Conservation (phyloP, 257 asterid genomes). For the Capsicum pubescens region DNA sequence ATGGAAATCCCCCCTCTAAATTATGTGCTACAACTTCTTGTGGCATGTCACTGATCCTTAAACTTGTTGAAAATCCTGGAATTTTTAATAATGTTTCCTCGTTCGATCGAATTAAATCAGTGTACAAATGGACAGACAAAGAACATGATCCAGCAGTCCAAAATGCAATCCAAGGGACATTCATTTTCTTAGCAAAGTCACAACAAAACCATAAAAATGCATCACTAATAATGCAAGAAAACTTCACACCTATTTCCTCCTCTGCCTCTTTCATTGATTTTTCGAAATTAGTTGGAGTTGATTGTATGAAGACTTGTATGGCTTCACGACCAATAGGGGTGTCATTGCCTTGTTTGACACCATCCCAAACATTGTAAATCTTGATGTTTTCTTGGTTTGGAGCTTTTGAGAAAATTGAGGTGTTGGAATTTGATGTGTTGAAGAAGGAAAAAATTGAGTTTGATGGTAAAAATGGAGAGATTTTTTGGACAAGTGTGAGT, state of each 20-base stretch:
- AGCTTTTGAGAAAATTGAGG: constrained; percentile 22
- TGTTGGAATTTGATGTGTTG: constrained; percentile 52
- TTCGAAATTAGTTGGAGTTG: constrained; percentile 60
- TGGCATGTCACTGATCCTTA: constrained; percentile 56
- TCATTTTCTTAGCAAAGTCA: constrained; percentile 56
- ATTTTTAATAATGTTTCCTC: constrained; percentile 42
- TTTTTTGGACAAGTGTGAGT: constrained; percentile 50
- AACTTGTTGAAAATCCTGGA: constrained; percentile 56
- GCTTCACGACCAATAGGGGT: constrained; percentile 52
- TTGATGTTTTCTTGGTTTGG: constrained; percentile 38
- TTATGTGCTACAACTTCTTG: constrained; percentile 48
- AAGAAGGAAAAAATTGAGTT: constrained; percentile 54
- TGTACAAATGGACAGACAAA: constrained; percentile 57
- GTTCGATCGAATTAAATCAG: constrained; percentile 46
- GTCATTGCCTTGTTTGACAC: constrained; percentile 44
- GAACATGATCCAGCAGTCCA: constrained; percentile 72
- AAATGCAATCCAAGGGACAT: constrained; percentile 68
- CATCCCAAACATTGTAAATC: constrained; percentile 58
- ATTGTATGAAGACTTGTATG: constrained; percentile 50
- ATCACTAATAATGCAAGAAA: constrained; percentile 61
- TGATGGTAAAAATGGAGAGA: constrained; percentile 54
- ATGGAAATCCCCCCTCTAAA: constrained; percentile 51
- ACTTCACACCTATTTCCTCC: constrained; percentile 45
- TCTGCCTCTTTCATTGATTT: constrained; percentile 51
- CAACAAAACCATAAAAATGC: constrained; percentile 68